Percentiles rank a stretch among this genome's conserved stretches.
These are phyloP conservation scores for Leccinum variicolor DNA, from an alignment of 768 basidiomycete genomes.

Conservation along the genomic window DNA sequence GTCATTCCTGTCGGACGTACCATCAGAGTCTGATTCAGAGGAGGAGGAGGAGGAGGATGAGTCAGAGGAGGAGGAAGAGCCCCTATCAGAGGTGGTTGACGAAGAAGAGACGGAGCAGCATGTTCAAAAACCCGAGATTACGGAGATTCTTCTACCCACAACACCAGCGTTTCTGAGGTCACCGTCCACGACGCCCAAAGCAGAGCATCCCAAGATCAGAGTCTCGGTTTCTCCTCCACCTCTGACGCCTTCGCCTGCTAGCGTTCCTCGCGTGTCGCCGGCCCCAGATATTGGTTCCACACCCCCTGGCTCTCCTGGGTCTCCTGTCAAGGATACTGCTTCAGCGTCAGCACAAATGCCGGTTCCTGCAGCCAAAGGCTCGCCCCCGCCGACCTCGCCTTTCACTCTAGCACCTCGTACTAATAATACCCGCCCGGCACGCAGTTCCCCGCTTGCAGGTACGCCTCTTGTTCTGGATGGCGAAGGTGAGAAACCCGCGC, in stretches of 20 bases:
- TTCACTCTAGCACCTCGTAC: slow-evolving; percentile 51
- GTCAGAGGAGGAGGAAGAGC: slow-evolving; percentile 24
- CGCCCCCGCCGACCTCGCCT: slow-evolving; percentile 30
- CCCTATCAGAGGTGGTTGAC: slow-evolving; percentile 10
- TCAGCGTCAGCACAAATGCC: slow-evolving; percentile 12
- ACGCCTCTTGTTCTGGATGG: slow-evolving; percentile 47
- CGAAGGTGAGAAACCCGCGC: slow-evolving; percentile 16
- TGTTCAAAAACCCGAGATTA: slow-evolving; percentile 23
- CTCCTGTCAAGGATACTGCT: slow-evolving; percentile 46
- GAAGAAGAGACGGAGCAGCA: slow-evolving; percentile 21
- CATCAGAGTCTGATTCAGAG: slow-evolving; percentile 31
- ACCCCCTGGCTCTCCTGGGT: slow-evolving; percentile 61
- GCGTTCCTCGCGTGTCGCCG: slow-evolving; percentile 27
- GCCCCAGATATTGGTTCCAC: slow-evolving; percentile 51
- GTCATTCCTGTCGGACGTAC: slow-evolving; percentile 24
- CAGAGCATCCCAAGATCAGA: slow-evolving; percentile 43
- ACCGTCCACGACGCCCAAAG: slow-evolving; percentile 57
- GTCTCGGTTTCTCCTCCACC: slow-evolving; percentile 33
- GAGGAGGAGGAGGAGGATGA: slow-evolving; percentile 26
- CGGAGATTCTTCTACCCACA: slow-evolving; percentile 14
- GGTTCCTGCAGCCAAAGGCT: slow-evolving; percentile 12
- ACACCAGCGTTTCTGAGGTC: slow-evolving; percentile 46
- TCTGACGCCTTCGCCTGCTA: slow-evolving; percentile 19
- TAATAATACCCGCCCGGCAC: slow-evolving; percentile 44
- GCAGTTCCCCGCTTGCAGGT: slow-evolving; percentile 76